Base-by-base conservation (phyloP, 139 green algal species). In the Volvox africanus region DNA sequence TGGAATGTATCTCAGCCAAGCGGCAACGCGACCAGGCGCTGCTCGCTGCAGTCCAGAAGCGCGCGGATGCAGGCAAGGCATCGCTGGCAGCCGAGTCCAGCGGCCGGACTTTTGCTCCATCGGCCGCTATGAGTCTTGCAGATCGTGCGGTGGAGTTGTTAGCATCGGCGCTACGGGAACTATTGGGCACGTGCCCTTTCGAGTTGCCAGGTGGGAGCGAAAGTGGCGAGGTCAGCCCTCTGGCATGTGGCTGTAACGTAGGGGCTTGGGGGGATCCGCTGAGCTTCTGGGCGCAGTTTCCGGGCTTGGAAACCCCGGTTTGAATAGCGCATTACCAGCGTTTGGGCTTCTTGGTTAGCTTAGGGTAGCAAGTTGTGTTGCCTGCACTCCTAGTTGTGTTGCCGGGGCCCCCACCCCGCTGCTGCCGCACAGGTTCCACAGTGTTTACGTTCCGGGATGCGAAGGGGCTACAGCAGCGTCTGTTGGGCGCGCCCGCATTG, bases 401-500 rank as follows among this genome's bases (percentile, higher is more conserved):
- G 62, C 62, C 62, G 17, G 62, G 17, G 65, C 65, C 21, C 65
- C 65, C 65, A 24, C 11, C 24, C 21, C 16, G 65, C 65, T 73
- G 21, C 65, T 30, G 21, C 21, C 80, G 28, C 62, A 26, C 82
- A 88, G 82, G 82, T 35, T 36, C 62, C 16, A 28, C 1, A 33
- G 83, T 26, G 19, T 89, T 89, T 35, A 89, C 83, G 17, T 89
- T 89, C 67, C 67, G 83, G 35, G 68, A 89, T 35, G 36, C 37
- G 20, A 18, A 1, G 36, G 83, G 35, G 0, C 83, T 89, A 65
- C 83, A 89, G 36, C 26, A 37, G 12, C 67, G 83, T 36, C 83
- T 89, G 83, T 36, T 89, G 67, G 83, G 83, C 24, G 83, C 83
- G 0, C 83, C 83, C 83, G 67, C 67, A 32, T 37, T 89, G 83